A percentile compares a stretch with the other conserved stretches of the same genome.
phyloP scores from a whole-genome alignment of 306 rosid species.

The Gynostemma pentaphyllum region DNA sequence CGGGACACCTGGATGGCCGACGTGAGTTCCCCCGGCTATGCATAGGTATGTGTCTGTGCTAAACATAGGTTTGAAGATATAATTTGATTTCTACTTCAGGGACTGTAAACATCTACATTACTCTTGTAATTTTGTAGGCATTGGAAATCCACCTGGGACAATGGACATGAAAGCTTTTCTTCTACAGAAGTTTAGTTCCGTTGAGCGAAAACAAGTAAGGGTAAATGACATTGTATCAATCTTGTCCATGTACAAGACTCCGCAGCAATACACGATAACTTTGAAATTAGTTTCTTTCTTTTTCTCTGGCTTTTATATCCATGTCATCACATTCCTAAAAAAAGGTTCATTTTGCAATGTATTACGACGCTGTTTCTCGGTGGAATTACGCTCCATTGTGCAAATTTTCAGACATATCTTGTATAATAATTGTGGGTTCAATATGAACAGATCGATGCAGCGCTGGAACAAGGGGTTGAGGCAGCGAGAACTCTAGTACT shows the following conservation, averaged over 20 bases:
- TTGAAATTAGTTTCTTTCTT: background rate
- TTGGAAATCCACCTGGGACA: slow-evolving; percentile 76
- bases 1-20: slow-evolving; percentile 71
- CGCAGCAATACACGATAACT: background rate
- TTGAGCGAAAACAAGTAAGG: slow-evolving; percentile 64
- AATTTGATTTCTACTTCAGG: background rate
- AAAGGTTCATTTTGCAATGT: background rate
- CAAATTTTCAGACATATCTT: background rate
- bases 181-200: slow-evolving; percentile 63
- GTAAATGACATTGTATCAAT: background rate
- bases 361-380: background rate
- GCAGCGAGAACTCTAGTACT: slow-evolving; percentile 53
- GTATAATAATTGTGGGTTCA: background rate
- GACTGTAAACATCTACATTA: background rate
- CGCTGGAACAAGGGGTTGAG: slow-evolving; percentile 64
- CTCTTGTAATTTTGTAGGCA: slow-evolving; percentile 35
- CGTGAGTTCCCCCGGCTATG: slow-evolving; percentile 78
- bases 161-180: slow-evolving; percentile 85
- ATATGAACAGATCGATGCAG: slow-evolving; percentile 51
- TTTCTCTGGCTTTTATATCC: background rate
- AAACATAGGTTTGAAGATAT: background rate
- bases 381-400: background rate
- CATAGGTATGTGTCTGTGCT: slow-evolving; percentile 44
- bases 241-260: too few relatives aligned
- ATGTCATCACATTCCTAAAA: background rate